Base-by-base conservation (phyloP, 129 eudicot species). In the Logfia minima region DNA sequence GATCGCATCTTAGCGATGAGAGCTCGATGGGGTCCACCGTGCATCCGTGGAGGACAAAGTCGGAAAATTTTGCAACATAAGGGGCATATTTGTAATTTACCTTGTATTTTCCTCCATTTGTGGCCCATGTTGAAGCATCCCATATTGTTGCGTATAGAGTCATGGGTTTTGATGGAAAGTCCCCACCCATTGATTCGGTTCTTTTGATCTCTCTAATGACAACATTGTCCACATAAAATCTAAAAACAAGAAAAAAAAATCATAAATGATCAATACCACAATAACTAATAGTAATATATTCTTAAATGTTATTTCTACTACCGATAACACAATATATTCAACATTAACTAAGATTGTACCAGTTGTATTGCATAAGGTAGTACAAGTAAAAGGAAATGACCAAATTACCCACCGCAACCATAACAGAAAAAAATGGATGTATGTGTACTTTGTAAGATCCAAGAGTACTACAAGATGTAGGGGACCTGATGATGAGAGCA, bases 71-170 rank as follows among this genome's bases (percentile, higher is more conserved):
- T 0, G 97, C 91, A 45, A 90, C 34, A 72, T 87, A 93, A 79
- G 98, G 98, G 86, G 98, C 95, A 23, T 88, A 93, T 81, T 91
- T 93, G 86, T 93, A 93, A 83, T 82, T 91, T 37, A 90, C 96
- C 82, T 75, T 88, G 89, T 93, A 90, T 73, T 82, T 87, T 51
- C 98, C 98, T 23, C 98, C 98, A 75, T 88, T 88, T 39, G 98
- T 93, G 29, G 98, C 98, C 98, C 98, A 93, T 58, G 79, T 75
- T 2, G 98, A 93, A 19, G 91, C 98, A 82, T 93, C 98, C 98
- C 98, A 93, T 82, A 93, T 93, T 9, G 98, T 93, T 26, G 97
- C 91, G 67, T 88, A 88, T 39, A 93, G 43, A 26, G 91, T 82
- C 98, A 90, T 93, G 18, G 98, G 97, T 70, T 93, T 93, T 3